Evolutionary conservation across 129 eudicot genomes (phyloP), one percentile per base, ranked within the genome.

Genomic region (Deinandra increscens): DNA sequence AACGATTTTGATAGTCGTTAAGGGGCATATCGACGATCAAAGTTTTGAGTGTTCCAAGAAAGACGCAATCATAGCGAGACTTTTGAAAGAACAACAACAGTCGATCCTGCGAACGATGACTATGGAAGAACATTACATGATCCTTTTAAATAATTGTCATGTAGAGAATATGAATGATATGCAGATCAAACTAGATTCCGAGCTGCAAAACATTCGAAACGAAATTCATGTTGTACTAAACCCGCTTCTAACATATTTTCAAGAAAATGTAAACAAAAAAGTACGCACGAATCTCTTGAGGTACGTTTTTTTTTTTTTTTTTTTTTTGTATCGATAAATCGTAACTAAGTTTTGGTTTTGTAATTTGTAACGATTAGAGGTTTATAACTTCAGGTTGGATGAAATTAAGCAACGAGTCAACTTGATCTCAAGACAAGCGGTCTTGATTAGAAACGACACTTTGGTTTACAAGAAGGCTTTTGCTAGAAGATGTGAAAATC

Each of bases 401-500:
- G 39, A 31, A 26, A 26, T 56, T 13, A 56, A 56, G 19, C 39
- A 56, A 29, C 63, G 1, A 56, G 9, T 56, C n/a, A 39, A 6
- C 12, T 56, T 1, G 18, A 15, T 56, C 39, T 56, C 63, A 17
- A 56, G 63, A 19, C 39, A 4, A 56, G 39, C 63, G 10, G 4
- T 31, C 39, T 56, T 17, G 17, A 56, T 12, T 56, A 56, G 33
- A 54, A 43, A 54, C 26, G 79, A 48, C 15, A 80, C 80, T 33
- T 72, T 68, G 61, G 66, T 85, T 5, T 91, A 87, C 87, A 76
- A 78, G 81, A 79, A 81, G 26, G 96, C 90, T 7, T 87, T 87
- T 55, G 10, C 54, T 7, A 68, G 75, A 60, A 80, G 92, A 85
- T 85, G 96, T 70, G 79, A 74, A 4, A 87, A 84, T 76, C 86